Evolutionary conservation across 2,329 filamentous ascomycete species (phyloP).

Genomic region (Aspergillus cejpii): DNA sequence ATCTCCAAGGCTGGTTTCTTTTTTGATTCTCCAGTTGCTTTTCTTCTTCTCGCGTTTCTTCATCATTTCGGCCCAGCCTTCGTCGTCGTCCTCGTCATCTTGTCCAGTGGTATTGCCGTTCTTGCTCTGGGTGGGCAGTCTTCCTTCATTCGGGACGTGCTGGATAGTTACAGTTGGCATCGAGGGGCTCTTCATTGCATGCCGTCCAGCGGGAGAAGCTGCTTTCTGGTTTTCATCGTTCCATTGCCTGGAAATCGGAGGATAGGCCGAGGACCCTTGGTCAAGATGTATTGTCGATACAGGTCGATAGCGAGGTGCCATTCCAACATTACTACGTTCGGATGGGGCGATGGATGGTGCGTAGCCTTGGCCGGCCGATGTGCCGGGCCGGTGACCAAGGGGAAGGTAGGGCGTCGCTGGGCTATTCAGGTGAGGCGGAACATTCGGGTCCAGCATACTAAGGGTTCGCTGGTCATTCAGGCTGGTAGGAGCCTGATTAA

Average conservation of each 20-base stretch:
- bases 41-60: conserved; percentile 46
- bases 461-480: conserved; percentile 56
- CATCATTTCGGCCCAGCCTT: conserved; percentile 48
- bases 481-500: conserved; percentile 15
- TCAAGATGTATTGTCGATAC: conserved; percentile 60
- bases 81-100: conserved; percentile 46
- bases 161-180: conserved; percentile 26
- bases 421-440: conserved; percentile 34
- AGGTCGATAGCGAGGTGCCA: conserved; percentile 83
- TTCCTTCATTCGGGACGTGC: conserved; percentile 23
- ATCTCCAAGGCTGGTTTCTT: conserved; percentile 33
- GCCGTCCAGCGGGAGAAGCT: conserved; percentile 18
- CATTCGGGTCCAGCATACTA: conserved; percentile 71
- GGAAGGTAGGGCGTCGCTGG: conserved; percentile 32
- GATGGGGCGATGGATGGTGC: conserved; percentile 89
- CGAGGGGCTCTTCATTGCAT: conserved; percentile 24
- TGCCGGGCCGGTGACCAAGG: conserved; percentile 21
- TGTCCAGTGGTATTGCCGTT: conserved; percentile 14
- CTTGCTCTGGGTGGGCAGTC: conserved; percentile 13
- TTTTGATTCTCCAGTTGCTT: conserved; percentile 43
- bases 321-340: conserved; percentile 86
- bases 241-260: conserved; percentile 33
- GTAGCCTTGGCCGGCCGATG: conserved; percentile 49
- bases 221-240: conserved; percentile 31
- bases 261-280: conserved; percentile 27